Base-by-base conservation (phyloP, 371 early-diverging fungal species). In the Coemansia sp. region DNA sequence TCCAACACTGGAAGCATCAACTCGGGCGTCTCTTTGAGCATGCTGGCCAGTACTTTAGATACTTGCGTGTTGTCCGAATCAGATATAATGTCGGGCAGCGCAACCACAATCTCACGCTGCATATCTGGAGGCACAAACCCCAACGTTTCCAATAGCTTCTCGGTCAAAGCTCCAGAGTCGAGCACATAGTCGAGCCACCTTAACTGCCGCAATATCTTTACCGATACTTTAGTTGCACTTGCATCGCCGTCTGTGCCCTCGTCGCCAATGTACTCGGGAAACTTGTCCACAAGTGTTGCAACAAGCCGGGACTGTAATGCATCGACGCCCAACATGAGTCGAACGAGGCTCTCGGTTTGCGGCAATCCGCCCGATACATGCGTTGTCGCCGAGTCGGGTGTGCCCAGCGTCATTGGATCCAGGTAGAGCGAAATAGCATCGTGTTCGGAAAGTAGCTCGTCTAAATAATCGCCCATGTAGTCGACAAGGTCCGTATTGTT, bases 131-230 rank as follows among this genome's bases (percentile, higher is more conserved):
- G 86, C 11, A 88, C 86, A 14, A 89, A 80, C 14, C 86, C 82
- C 12, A 91, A 83, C 11, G 90, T 84, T 86, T 93, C 94, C 7
- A 91, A 70, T 18, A 93, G 73, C 65, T 90, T 91, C 20, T 83
- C 82, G 0, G 89, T 80, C 42, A 93, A 78, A 14, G 69, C 68
- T 11, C 82, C 82, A 1, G 92, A 89, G 40, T 89, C 84, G 0
- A 87, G 84, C 28, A 93, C 84, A 61, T 92, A 86, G 67, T 92
- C 92, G 30, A 92, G 75, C 91, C 91, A 93, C 37, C 90, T 82
- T 50, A 93, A 62, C 66, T 93, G 93, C 48, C 91, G 88, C 44
- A 93, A 69, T 26, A 93, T 87, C 25, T 89, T 72, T 14, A 87
- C 55, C 7, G 65, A 56, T 12, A 57, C 51, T 51, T 67, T 69